Evolutionary conservation across 2,329 filamentous ascomycete species (phyloP).

Genomic region (Xylaria sp.): DNA sequence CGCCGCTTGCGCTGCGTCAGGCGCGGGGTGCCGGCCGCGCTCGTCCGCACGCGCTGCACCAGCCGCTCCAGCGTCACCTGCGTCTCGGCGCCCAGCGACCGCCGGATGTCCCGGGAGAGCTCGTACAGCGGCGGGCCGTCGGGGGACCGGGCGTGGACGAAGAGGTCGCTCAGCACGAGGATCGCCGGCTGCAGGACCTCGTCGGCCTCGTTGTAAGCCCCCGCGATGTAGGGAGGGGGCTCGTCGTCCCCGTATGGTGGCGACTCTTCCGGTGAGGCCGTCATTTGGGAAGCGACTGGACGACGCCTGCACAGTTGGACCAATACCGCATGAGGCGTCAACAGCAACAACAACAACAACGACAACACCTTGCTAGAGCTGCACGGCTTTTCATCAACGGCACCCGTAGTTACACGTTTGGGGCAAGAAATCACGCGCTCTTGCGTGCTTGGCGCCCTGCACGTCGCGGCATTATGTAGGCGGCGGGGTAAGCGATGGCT

Average conservation of each 20-base stretch:
- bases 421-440: too few relatives aligned
- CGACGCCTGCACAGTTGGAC: too few relatives aligned
- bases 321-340: too few relatives aligned
- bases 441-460: too few relatives aligned
- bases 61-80: conserved; percentile 29
- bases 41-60: conserved; percentile 20
- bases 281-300: neutral
- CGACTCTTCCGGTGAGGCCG: neutral
- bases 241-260: conserved; percentile 3
- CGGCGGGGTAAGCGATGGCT: too few relatives aligned
- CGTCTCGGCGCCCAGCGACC: conserved; percentile 20
- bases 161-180: conserved; percentile 29
- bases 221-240: conserved; percentile 20
- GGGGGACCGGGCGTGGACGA: conserved; percentile 29
- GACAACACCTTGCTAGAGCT: too few relatives aligned
- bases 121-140: conserved; percentile 29
- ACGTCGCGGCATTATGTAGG: too few relatives aligned
- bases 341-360: too few relatives aligned
- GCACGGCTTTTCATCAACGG: too few relatives aligned
- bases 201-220: conserved; percentile 14
- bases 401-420: too few relatives aligned
- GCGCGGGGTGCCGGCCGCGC: conserved; percentile 17
- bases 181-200: conserved; percentile 30
- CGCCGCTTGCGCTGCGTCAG: conserved; percentile 19
- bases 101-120: conserved; percentile 29